Evolutionary conservation across 306 rosid genomes (phyloP).

Genomic region (Trifolium subterraneum): DNA sequence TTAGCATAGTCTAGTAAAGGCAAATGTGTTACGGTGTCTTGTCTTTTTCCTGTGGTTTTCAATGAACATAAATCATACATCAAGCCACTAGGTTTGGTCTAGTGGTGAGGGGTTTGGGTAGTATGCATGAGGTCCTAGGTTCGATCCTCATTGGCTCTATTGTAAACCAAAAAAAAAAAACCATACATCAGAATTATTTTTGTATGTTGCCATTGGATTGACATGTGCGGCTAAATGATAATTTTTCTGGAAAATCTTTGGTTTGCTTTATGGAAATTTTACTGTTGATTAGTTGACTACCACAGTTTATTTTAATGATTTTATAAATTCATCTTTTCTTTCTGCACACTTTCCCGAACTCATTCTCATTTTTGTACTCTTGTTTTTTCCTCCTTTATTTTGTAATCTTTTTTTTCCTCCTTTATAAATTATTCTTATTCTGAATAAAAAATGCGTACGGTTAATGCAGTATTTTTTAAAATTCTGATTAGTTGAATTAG

Average conservation of each 20-base stretch:
- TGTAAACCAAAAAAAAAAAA: too few species aligned
- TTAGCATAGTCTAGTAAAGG: conserved; percentile 18
- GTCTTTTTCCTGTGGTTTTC: conserved; percentile 16
- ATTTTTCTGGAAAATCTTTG: conserved; percentile 11
- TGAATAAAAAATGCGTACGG: neutral
- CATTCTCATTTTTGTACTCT: neutral
- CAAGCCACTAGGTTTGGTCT: too few species aligned
- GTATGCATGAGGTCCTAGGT: too few species aligned
- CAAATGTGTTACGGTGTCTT: conserved; percentile 1
- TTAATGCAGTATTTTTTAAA: neutral
- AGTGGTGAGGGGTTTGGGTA: too few species aligned
- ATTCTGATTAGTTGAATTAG: neutral
- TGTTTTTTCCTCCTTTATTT: conserved; percentile 6
- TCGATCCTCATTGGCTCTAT: too few species aligned
- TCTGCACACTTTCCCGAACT: neutral
- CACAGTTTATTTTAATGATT: conserved; percentile 10
- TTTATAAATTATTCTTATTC: neutral
- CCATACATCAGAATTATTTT: conserved; percentile 18
- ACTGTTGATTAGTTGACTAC: conserved; percentile 17
- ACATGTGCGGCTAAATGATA: conserved; percentile 7
- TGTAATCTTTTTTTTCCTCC: conserved; percentile 13
- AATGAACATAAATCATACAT: conserved; percentile 19
- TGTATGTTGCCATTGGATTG: conserved; percentile 21
- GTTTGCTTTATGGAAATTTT: conserved; percentile 17
- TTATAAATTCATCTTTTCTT: conserved; percentile 27